Evolutionary conservation across 2,329 filamentous ascomycete genomes (phyloP).

Genomic region (Phialemoniopsis sp.): DNA sequence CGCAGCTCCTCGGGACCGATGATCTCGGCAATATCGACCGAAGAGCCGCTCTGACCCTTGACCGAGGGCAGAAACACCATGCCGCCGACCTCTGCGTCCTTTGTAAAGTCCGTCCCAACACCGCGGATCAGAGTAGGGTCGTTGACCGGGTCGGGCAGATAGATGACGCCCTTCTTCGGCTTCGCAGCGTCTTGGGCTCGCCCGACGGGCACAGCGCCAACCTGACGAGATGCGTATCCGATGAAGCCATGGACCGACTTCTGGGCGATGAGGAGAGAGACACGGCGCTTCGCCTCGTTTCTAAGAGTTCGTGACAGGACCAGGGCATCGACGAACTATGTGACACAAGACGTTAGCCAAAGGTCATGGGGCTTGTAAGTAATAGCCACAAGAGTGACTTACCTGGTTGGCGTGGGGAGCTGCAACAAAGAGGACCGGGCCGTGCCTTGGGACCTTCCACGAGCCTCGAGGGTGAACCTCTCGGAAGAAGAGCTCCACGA

Average conservation of each 20-base stretch:
- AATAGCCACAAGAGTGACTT: conserved; percentile 18
- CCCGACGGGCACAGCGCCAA: conserved; percentile 89
- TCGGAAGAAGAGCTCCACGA: conserved; percentile 95
- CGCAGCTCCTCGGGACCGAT: conserved; percentile 75
- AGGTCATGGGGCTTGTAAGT: not conserved
- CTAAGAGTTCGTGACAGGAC: conserved; percentile 89
- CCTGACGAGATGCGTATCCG: conserved; percentile 77
- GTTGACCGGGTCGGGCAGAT: conserved; percentile 81
- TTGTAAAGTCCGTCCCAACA: conserved; percentile 77
- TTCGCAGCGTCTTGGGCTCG: conserved; percentile 87
- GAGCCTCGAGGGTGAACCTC: conserved; percentile 93
- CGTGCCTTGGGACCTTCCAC: conserved; percentile 87
- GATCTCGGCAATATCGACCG: conserved; percentile 79
- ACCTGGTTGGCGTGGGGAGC: conserved; percentile 96
- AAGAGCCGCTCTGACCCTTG: conserved; percentile 72
- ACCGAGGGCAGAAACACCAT: conserved; percentile 82
- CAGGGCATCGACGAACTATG: conserved; percentile 88
- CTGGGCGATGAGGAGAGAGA: conserved; percentile 89
- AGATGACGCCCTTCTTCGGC: conserved; percentile 73
- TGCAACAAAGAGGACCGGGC: conserved; percentile 91
- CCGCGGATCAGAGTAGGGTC: conserved; percentile 79
- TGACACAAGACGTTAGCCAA: not conserved
- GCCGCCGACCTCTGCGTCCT: conserved; percentile 71
- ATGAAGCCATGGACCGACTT: conserved; percentile 96
- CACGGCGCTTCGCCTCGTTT: conserved; percentile 80